A percentile compares a stretch with the other conserved stretches of the same genome.
These are phyloP conservation scores for Lepiota brunneoincarnata DNA, from an alignment of 768 basidiomycete genomes.

Conservation along the genomic window DNA sequence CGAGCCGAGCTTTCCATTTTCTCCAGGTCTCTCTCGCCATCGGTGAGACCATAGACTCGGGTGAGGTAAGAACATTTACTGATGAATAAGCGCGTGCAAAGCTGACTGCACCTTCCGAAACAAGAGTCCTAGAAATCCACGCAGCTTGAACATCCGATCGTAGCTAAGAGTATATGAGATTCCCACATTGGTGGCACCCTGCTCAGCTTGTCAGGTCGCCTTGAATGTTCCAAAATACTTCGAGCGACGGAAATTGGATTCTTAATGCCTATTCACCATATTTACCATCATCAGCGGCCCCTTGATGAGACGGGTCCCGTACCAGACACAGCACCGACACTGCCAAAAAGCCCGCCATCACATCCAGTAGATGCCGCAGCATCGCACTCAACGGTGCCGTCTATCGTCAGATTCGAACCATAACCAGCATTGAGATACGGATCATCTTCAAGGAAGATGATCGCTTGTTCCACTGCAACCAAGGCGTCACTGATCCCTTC, in stretches of 20 bases:
- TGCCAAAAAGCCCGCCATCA: conserved; percentile 47
- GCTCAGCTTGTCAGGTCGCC: conserved; percentile 47
- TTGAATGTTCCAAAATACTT: conserved; percentile 52
- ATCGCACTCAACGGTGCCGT: conserved; percentile 81
- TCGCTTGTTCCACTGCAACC: conserved; percentile 50
- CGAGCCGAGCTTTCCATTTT: conserved; percentile 54
- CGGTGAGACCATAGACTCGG: conserved; percentile 47
- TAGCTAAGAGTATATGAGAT: not conserved
- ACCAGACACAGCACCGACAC: conserved; percentile 75
- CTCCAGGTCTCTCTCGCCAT: conserved; percentile 53
- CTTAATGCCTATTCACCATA: conserved; percentile 46
- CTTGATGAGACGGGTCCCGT: not conserved
- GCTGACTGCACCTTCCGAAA: conserved; percentile 53
- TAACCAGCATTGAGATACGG: conserved; percentile 72
- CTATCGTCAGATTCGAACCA: conserved; percentile 74
- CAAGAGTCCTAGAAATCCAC: conserved; percentile 49
- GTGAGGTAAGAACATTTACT: conserved; percentile 32
- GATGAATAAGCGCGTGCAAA: conserved; percentile 40
- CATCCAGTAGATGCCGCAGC: conserved; percentile 64
- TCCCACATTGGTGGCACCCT: conserved; percentile 70
- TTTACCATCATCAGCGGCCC: not conserved
- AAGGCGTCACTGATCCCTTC: conserved; percentile 23
- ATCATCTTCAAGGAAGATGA: conserved; percentile 64
- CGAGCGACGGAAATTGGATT: conserved; percentile 69
- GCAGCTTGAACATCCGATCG: not conserved